These are phyloP conservation scores for Byssochlamys sp. DNA, from an alignment of 2,329 filamentous ascomycete species.

Conservation along the genomic window DNA sequence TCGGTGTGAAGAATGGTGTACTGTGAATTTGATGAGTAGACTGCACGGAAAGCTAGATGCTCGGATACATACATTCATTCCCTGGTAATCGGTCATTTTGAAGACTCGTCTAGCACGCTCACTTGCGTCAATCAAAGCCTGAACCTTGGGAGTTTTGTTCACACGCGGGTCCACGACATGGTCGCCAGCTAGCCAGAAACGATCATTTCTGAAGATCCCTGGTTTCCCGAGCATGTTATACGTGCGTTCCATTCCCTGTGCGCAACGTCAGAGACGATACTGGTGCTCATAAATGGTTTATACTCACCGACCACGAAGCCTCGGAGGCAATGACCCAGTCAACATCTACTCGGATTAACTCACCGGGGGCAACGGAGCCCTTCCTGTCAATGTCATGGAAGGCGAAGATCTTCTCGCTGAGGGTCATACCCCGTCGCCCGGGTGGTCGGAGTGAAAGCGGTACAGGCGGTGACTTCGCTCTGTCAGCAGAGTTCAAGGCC, in stretches of 20 bases:
- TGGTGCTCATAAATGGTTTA: too few relatives aligned
- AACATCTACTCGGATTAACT: conserved; percentile 34
- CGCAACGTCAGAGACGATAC: too few relatives aligned
- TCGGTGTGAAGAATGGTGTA: conserved; percentile 41
- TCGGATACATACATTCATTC: conserved; percentile 22
- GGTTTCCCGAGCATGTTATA: conserved; percentile 33
- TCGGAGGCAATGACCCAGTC: conserved; percentile 42
- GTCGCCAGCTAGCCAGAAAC: conserved; percentile 44
- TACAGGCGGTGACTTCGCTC: conserved; percentile 2
- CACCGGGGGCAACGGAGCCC: conserved; percentile 28
- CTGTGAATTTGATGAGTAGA: conserved; percentile 6
- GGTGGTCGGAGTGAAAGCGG: conserved; percentile 8
- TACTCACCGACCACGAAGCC: conserved; percentile 29
- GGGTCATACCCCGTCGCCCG: conserved; percentile 29
- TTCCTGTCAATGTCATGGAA: conserved; percentile 30
- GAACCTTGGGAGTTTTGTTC: conserved; percentile 26
- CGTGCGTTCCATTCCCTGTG: conserved; percentile 33
- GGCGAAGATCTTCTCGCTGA: conserved; percentile 40
- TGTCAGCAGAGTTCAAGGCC: conserved; percentile 18
- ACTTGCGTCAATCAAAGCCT: conserved; percentile 26
- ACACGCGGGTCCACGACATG: conserved; percentile 40
- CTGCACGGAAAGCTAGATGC: neutral
- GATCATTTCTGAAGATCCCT: conserved; percentile 41
- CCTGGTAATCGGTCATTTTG: conserved; percentile 38
- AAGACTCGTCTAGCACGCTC: conserved; percentile 31